Evolutionary conservation across 345 rosid species (phyloP), one percentile per base, ranked within the genome.

Genomic region (Eucalyptus marginata): DNA sequence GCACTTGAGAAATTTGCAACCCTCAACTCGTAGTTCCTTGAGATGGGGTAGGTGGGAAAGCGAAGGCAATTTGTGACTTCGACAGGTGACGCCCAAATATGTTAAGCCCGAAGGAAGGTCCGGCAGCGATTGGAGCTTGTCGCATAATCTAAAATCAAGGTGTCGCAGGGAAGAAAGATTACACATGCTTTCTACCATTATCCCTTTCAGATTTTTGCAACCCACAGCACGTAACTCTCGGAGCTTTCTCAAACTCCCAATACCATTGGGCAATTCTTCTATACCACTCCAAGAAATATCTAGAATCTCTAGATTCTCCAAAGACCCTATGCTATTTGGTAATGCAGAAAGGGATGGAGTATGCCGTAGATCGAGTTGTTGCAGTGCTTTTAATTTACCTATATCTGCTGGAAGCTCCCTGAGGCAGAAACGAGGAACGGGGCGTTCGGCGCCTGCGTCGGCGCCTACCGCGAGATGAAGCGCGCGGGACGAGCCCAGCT

Each of bases 1-100:
- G n/a, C 31, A 12, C 66, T 59, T 14, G 7, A 11, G 15, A 59
- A 27, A 27, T 3, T 31, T 10, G 7, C 0, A 0, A 0, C 4
- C 40, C 40, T 0, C 5, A 27, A 59, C 4, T 5, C 7, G 4
- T 25, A 59, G 68, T 29, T 6, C 7, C 31, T 59, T 59, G 31
- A 59, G 68, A 59, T 13, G 68, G 31, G 68, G 0, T 59, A 59
- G 68, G 68, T 59, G 68, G 68, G 68, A 59, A 29, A 62, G 16
- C 13, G 68, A 6, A 13, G 68, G 16, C 68, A 62, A 62, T 62
- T 12, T 27, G 68, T 8, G 7, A 3, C 68, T 59, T 62, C 1
- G 16, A 62, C 8, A 27, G 2, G 68, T 5, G 68, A 62, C 16
- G 16, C 16, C 2, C 31, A 62, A 62, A 62, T 62, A 5, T 27